Evolutionary conservation across 768 basidiomycete genomes (phyloP), one percentile per base, ranked within the genome.

Genomic region (Auricularia sp.): DNA sequence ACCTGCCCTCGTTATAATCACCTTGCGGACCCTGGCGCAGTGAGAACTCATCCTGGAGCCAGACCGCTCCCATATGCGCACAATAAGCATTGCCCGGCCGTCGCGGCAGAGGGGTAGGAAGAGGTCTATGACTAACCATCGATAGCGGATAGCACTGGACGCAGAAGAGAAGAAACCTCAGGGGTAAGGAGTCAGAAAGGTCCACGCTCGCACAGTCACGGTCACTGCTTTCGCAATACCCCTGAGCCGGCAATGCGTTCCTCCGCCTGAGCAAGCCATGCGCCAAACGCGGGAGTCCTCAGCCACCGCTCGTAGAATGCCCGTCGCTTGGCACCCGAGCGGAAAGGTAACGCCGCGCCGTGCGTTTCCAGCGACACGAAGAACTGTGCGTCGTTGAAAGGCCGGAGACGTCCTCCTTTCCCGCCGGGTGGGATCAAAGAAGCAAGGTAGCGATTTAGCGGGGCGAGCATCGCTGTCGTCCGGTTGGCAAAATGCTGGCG

Each of bases 371-470:
- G 78, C 5, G 87, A 91, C 21, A 82, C 80, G 62, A 94, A 80
- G 73, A 94, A 94, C 63, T 84, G 81, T 1, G 76, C 75, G 45
- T 82, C 75, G 70, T 82, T 89, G 73, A 94, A 94, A 2, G 89
- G 81, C 68, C 85, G 89, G 56, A 92, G 78, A 11, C 63, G 21
- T 85, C 80, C 33, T 79, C 75, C 6, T 69, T 86, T 85, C 7
- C 78, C 75, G 5, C 85, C 87, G 21, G 85, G 81, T 65, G 92
- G 91, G 73, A 94, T 92, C 61, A 95, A 82, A 1, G 88, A 88
- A 66, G 90, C 89, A 51, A 98, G 85, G 78, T 98, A 98, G 68
- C 95, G 85, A 69, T 95, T 88, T 3, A 98, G 81, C 0, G 96
- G 96, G 2, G 91, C 87, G 24, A 98, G 83, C 67, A 98, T 80